Evolutionary conservation across 2,329 filamentous ascomycete species (phyloP).

Genomic region (Aspergillus alliaceus): DNA sequence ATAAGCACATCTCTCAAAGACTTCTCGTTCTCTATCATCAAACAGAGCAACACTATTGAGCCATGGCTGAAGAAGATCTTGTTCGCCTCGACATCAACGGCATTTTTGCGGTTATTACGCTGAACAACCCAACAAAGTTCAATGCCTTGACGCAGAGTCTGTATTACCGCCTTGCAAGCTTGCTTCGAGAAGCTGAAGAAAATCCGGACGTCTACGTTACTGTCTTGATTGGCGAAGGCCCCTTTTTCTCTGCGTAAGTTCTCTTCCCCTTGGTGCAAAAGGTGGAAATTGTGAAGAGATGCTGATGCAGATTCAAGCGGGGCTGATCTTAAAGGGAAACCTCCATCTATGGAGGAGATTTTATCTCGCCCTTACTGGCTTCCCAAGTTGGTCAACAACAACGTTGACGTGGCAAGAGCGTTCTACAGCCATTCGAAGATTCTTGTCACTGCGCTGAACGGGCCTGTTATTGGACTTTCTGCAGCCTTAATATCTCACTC

Average conservation of each 20-base stretch:
- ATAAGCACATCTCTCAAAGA: too few species aligned
- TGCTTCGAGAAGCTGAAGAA: neutral
- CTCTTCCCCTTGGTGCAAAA: too few species aligned
- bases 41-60: too few species aligned
- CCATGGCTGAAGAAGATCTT: too few species aligned
- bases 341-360: too few species aligned
- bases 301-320: too few species aligned
- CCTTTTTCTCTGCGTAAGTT: neutral
- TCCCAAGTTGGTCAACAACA: slow-evolving; percentile 49
- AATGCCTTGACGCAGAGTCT: neutral
- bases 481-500: slow-evolving; percentile 72
- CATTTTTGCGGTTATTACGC: neutral
- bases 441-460: slow-evolving; percentile 78
- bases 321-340: too few species aligned
- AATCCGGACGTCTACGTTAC: neutral
- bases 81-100: too few species aligned
- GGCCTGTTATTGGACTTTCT: slow-evolving; percentile 74
- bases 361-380: neutral
- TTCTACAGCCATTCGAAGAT: slow-evolving; percentile 86
- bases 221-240: neutral
- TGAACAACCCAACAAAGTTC: neutral
- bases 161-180: neutral
- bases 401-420: slow-evolving; percentile 76
- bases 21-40: too few species aligned
- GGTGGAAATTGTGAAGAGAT: too few species aligned